Evolutionary conservation across 2,329 filamentous ascomycete species (phyloP).

Genomic region (Fusarium foetens): DNA sequence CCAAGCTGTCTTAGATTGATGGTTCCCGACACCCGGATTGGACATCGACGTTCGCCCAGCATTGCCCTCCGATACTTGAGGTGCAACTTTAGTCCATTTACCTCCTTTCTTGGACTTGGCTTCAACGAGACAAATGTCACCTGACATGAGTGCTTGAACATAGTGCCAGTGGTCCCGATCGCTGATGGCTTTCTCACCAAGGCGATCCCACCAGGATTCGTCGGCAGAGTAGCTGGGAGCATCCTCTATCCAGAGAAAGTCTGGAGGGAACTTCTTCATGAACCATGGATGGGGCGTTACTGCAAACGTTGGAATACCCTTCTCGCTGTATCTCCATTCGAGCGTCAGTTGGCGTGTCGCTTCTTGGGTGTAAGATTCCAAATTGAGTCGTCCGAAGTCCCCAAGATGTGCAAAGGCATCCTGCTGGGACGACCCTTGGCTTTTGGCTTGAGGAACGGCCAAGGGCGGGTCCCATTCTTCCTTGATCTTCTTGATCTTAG

Average conservation of each 20-base stretch:
- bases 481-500: conserved; percentile 29
- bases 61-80: background rate
- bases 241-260: conserved; percentile 34
- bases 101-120: conserved; percentile 29
- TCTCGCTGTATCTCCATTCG: conserved; percentile 34
- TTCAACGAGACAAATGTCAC: conserved; percentile 36
- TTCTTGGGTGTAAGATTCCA: conserved; percentile 2
- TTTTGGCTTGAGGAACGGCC: background rate
- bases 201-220: conserved; percentile 24
- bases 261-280: conserved; percentile 9
- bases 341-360: conserved; percentile 18
- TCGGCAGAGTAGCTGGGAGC: conserved; percentile 1
- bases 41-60: background rate
- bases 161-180: conserved; percentile 26
- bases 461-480: conserved; percentile 38
- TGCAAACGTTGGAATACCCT: conserved; percentile 40
- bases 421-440: background rate
- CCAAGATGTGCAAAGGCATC: conserved; percentile 9
- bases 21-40: conserved; percentile 1
- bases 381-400: conserved; percentile 21
- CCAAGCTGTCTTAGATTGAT: background rate
- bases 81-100: conserved; percentile 19
- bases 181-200: conserved; percentile 2
- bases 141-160: conserved; percentile 35
- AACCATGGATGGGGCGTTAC: conserved; percentile 22